Conservation (phyloP, 192 early-diverging fungal species). For the Dissophora globulifera region DNA sequence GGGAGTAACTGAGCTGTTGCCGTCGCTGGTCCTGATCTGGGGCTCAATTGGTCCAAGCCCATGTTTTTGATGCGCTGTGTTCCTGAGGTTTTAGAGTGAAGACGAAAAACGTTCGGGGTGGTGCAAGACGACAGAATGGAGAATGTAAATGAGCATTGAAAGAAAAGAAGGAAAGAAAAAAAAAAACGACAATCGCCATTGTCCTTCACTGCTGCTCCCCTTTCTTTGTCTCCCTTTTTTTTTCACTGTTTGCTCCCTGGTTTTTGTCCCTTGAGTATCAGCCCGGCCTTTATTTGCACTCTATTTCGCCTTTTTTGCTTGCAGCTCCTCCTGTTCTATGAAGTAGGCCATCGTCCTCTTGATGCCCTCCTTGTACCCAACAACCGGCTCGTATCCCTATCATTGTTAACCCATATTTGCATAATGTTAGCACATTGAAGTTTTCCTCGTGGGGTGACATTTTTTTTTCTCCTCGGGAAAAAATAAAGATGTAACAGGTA, state of each 20-base stretch:
- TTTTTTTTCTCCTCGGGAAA: background rate
- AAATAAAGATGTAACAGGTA: background rate
- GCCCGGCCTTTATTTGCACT: background rate
- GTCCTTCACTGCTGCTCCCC: too few relatives aligned
- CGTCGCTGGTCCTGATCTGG: background rate
- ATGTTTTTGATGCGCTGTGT: too few relatives aligned
- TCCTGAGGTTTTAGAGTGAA: too few relatives aligned
- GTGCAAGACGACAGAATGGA: too few relatives aligned
- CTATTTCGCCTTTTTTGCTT: conserved; percentile 32
- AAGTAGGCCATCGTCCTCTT: conserved; percentile 50
- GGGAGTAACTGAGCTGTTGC: conserved; percentile 11
- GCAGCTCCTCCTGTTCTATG: conserved; percentile 33
- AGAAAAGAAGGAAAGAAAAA: too few relatives aligned
- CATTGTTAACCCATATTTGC: too few relatives aligned
- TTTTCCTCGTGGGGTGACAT: background rate
- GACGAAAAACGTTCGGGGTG: too few relatives aligned
- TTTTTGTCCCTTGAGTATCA: background rate
- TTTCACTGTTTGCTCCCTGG: background rate
- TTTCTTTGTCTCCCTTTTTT: background rate
- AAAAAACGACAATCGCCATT: too few relatives aligned
- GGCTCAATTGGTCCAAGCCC: background rate
- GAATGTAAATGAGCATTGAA: too few relatives aligned
- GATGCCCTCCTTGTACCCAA: conserved; percentile 67
- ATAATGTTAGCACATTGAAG: background rate
- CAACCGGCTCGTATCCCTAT: conserved; percentile 61